Evolutionary conservation across 768 basidiomycete species (phyloP).

Genomic region (Tephrocybe sp.): DNA sequence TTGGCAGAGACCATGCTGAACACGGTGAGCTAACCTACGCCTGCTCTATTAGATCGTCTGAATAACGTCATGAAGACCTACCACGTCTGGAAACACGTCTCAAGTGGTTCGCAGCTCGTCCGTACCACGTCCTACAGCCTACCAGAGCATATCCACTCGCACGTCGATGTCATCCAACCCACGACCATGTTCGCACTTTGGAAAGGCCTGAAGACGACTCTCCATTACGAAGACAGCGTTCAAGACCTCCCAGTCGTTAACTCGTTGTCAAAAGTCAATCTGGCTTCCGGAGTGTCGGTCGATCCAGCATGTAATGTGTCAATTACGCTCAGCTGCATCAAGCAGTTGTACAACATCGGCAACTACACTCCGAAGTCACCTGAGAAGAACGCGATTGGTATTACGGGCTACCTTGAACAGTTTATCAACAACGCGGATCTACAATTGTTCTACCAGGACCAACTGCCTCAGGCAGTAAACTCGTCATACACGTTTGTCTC

Average conservation of each 20-base stretch:
- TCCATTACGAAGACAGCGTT: slow-evolving; percentile 6
- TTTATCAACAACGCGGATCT: slow-evolving; percentile 52
- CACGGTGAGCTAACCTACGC: slow-evolving; percentile 43
- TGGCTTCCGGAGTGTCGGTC: slow-evolving; percentile 25
- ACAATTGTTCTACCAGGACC: slow-evolving; percentile 44
- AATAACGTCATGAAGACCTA: slow-evolving; percentile 52
- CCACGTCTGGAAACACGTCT: slow-evolving; percentile 38
- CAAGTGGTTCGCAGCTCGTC: slow-evolving; percentile 32
- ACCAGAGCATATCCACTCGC: slow-evolving; percentile 53
- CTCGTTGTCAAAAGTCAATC: slow-evolving; percentile 14
- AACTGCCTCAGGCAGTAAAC: slow-evolving; percentile 44
- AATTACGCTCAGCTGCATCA: slow-evolving; percentile 42
- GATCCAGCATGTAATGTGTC: slow-evolving; percentile 34
- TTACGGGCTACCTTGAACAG: slow-evolving; percentile 52
- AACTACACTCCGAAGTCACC: slow-evolving; percentile 40
- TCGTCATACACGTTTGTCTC: slow-evolving; percentile 52
- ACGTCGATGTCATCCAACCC: slow-evolving; percentile 68
- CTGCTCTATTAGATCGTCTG: background rate
- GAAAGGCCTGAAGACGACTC: slow-evolving; percentile 7
- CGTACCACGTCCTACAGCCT: slow-evolving; percentile 68
- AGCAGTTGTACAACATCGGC: slow-evolving; percentile 33
- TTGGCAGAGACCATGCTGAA: slow-evolving; percentile 66
- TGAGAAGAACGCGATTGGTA: slow-evolving; percentile 46
- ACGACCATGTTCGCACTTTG: slow-evolving; percentile 61
- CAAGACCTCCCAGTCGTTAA: slow-evolving; percentile 16